Percentiles rank a stretch among this genome's conserved stretches.
Conservation (phyloP, 2,329 filamentous ascomycete genomes). For the Helicocarpus griseus region DNA sequence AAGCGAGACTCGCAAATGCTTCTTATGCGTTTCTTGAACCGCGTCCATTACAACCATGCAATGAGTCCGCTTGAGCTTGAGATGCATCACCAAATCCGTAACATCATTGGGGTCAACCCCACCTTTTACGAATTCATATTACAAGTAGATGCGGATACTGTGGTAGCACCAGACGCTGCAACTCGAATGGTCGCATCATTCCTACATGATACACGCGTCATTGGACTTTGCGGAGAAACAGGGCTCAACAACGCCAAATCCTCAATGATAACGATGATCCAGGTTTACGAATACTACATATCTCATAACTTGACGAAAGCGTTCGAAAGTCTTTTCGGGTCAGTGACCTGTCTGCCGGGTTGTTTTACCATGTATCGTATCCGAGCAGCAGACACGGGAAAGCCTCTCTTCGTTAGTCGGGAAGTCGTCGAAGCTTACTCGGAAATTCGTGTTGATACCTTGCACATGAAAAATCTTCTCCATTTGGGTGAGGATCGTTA, state of each 20-base stretch:
- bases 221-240: constrained; percentile 91
- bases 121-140: constrained; percentile 97
- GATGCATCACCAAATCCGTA: constrained; percentile 97
- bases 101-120: constrained; percentile 97
- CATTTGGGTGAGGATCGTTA: constrained; percentile 97
- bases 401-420: constrained; percentile 89
- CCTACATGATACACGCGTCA: constrained; percentile 83
- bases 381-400: constrained; percentile 84
- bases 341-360: constrained; percentile 92
- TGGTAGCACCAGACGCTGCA: constrained; percentile 79
- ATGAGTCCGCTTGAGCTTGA: constrained; percentile 97
- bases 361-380: constrained; percentile 99
- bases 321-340: constrained; percentile 94
- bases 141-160: constrained; percentile 94
- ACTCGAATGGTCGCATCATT: constrained; percentile 89
- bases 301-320: constrained; percentile 95
- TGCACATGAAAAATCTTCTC: constrained; percentile 97
- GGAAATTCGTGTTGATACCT: constrained; percentile 89
- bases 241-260: constrained; percentile 84
- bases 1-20: constrained; percentile 99
- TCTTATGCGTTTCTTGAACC: constrained; percentile 97
- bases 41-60: constrained; percentile 90
- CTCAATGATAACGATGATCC: constrained; percentile 96
- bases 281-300: constrained; percentile 99
- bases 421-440: constrained; percentile 83